Evolutionary conservation across 176 grass and related monocot genomes (phyloP), one percentile per base, ranked within the genome.

Genomic region (Stipa capillata): DNA sequence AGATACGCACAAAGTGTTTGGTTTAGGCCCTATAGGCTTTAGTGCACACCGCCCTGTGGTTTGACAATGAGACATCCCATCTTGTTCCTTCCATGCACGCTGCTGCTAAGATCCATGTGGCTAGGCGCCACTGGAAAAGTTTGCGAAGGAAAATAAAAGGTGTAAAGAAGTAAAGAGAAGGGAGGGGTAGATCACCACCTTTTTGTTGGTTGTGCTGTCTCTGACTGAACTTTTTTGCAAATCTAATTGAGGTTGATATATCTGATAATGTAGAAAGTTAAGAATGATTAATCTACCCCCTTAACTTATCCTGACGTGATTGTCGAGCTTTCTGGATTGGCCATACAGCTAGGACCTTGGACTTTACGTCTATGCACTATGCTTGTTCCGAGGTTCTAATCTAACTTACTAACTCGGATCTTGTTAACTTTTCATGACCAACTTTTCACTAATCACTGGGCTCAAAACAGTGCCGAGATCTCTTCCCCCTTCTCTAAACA

Each of bases 131-230:
- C 53, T 28, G 51, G 7, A 60, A 89, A 89, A 69, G 82, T 47
- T 48, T 25, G 17, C 53, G 48, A 48, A 72, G 79, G 41, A 61
- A 72, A 82, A 72, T 69, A 32, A 85, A 71, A 64, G 57, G 27
- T 68, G 76, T 58, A 54, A 84, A 80, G 76, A 62, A 76, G 37
- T 18, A 57, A 40, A 74, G 69, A 63, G 25, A n/a, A 23, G 27
- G 78, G 13, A 55, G 32, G 43, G 77, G 29, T 66, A 57, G 57
- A 44, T 63, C 28, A 28, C 51, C n/a, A 54, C 35, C 70, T 85
- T 89, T 89, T 85, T 81, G 87, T 85, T 85, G 70, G 76, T 89
- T 85, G 69, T 69, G 61, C 57, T 75, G 76, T 89, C 86, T 28
- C 73, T 64, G 60, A 17, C 80, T 2, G 16, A 73, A 68, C 23